phyloP scores from a whole-genome alignment of 768 basidiomycete genomes.

The Calvatia gigantea region DNA sequence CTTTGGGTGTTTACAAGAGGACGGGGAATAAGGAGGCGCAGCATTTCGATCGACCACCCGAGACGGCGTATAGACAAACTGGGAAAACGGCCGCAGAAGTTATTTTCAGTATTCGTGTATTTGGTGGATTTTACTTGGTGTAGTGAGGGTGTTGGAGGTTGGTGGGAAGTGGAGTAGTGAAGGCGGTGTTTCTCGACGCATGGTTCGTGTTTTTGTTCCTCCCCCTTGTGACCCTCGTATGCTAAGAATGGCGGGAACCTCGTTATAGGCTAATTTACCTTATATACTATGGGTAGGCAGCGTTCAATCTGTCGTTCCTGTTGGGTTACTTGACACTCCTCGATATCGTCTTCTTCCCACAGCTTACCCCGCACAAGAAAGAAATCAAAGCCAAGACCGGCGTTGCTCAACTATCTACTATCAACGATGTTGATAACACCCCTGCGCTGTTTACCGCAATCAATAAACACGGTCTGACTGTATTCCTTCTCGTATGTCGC shows the following conservation, averaged over 20 bases:
- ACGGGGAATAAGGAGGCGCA: constrained; percentile 14
- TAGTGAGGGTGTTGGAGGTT: constrained; percentile 34
- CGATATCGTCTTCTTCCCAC: not conserved
- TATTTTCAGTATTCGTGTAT: constrained; percentile 70
- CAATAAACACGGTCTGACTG: not conserved
- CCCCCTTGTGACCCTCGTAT: too few species aligned
- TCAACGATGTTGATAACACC: too few species aligned
- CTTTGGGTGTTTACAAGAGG: constrained; percentile 13
- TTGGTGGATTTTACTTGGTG: constrained; percentile 70
- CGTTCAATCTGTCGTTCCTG: constrained; percentile 85
- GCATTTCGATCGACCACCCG: constrained; percentile 20
- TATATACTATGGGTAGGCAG: constrained; percentile 89
- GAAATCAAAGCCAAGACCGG: not conserved
- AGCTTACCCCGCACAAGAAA: not conserved
- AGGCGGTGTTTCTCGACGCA: constrained; percentile 42
- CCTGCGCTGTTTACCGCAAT: too few species aligned
- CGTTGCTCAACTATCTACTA: too few species aligned
- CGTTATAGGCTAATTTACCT: constrained; percentile 71
- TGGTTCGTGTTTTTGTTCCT: constrained; percentile 28
- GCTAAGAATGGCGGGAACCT: too few species aligned
- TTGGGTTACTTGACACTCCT: constrained; percentile 59
- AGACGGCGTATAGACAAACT: constrained; percentile 43
- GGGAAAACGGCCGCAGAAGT: constrained; percentile 71
- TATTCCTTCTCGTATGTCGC: not conserved
- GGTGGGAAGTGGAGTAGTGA: constrained; percentile 23